Evolutionary conservation across 257 asterid genomes (phyloP).

Genomic region (Datura wrightii): DNA sequence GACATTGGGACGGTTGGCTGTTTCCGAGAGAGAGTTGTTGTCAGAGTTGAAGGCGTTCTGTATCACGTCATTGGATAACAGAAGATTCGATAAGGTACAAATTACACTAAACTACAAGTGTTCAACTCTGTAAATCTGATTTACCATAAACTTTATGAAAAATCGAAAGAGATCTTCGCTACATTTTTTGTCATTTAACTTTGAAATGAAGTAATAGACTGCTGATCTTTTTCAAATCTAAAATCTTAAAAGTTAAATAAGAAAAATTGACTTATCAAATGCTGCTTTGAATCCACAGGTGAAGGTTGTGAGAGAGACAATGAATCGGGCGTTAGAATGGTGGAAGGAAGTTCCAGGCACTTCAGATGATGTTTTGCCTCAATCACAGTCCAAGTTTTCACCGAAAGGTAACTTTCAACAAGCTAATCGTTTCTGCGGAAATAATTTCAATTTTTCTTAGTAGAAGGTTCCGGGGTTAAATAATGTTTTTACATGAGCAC

Average conservation of each 20-base stretch:
- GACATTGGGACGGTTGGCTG: constrained; percentile 62
- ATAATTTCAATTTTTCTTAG: background rate
- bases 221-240: background rate
- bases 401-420: constrained; percentile 54
- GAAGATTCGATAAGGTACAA: constrained; percentile 81
- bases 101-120: background rate
- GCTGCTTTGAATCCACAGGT: constrained; percentile 52
- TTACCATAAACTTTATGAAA: background rate
- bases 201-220: constrained; percentile 3
- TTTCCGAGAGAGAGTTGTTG: constrained; percentile 50
- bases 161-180: background rate
- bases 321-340: constrained; percentile 73
- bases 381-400: constrained; percentile 46
- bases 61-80: constrained; percentile 62
- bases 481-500: background rate
- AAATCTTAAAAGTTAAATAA: background rate
- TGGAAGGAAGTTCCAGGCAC: constrained; percentile 67
- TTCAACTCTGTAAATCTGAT: background rate
- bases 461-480: background rate
- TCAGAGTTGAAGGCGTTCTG: constrained; percentile 55
- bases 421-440: background rate
- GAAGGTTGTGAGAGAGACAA: constrained; percentile 81
- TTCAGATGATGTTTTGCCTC: constrained; percentile 46
- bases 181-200: background rate
- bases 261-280: background rate